Percentiles rank a stretch among this genome's conserved stretches.
Conservation (phyloP, 495 filamentous ascomycete species). For the Penicillium samsonianum region DNA sequence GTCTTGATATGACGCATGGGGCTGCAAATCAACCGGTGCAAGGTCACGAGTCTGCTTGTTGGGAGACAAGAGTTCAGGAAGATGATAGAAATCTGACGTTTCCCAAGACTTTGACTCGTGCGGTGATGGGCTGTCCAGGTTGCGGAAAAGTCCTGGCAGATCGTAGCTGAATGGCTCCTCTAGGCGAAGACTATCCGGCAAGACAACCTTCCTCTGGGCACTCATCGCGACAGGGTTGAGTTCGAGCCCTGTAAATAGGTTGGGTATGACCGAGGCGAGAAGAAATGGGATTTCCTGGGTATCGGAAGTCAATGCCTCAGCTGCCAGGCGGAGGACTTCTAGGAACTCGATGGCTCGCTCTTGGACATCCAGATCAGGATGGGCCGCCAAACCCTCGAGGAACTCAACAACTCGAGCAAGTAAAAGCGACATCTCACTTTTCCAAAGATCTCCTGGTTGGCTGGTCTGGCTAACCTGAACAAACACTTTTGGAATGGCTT, state of each 20-base stretch:
- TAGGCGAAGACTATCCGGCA: constrained; percentile 71
- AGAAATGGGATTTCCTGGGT: constrained; percentile 71
- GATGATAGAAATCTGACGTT: constrained; percentile 69
- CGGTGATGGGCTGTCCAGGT: constrained; percentile 8
- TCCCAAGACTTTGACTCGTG: not conserved
- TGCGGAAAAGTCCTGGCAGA: constrained; percentile 59
- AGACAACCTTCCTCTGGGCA: constrained; percentile 84
- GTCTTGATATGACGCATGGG: constrained; percentile 63
- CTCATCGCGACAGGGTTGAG: constrained; percentile 84
- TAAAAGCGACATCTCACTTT: constrained; percentile 69
- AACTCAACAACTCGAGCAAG: constrained; percentile 79
- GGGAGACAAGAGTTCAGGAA: constrained; percentile 32
- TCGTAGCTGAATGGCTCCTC: constrained; percentile 80
- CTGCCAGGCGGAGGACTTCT: constrained; percentile 81
- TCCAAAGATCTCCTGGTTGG: constrained; percentile 63
- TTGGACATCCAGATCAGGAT: constrained; percentile 92
- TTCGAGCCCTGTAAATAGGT: constrained; percentile 80
- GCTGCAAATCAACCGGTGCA: constrained; percentile 18
- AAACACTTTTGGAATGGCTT: constrained; percentile 84
- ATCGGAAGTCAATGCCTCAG: constrained; percentile 74
- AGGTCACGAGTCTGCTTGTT: constrained; percentile 36
- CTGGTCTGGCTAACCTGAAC: constrained; percentile 59
- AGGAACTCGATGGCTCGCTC: constrained; percentile 90
- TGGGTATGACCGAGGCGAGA: constrained; percentile 83
- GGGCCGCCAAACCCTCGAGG: constrained; percentile 71